Evolutionary conservation across 495 filamentous ascomycete species (phyloP).

Genomic region (Sporormia fimetaria): DNA sequence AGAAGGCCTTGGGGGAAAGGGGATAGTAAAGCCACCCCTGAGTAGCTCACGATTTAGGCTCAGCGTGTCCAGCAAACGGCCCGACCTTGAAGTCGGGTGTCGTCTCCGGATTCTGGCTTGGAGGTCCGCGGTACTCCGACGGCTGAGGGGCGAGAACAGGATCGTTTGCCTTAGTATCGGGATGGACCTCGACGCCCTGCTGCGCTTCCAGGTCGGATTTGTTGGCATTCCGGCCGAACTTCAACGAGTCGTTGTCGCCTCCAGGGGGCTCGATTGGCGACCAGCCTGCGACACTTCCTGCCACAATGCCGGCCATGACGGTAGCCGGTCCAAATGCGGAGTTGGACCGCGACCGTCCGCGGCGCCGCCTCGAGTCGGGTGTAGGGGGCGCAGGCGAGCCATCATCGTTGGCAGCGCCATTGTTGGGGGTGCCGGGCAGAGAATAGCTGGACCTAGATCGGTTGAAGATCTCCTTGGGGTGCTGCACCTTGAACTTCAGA

Average conservation of each 20-base stretch:
- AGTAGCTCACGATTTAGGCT: too few species aligned
- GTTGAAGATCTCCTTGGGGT: conserved; percentile 65
- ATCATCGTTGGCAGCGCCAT: conserved; percentile 41
- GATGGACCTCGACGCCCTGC: conserved; percentile 47
- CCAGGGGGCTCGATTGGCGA: conserved; percentile 62
- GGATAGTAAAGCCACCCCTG: too few species aligned
- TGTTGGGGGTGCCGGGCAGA: conserved; percentile 55
- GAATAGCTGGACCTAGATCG: conserved; percentile 55
- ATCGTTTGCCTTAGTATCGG: conserved; percentile 45
- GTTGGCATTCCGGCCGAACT: conserved; percentile 36
- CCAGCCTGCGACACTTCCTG: conserved; percentile 78
- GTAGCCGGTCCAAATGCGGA: conserved; percentile 73
- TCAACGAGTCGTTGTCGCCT: conserved; percentile 41
- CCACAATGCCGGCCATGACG: conserved; percentile 80
- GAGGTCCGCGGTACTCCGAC: conserved; percentile 37
- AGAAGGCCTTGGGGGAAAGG: too few species aligned
- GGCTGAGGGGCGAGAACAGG: conserved; percentile 38
- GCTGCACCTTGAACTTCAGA: conserved; percentile 71
- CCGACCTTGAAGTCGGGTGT: conserved; percentile 38
- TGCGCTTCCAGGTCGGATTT: conserved; percentile 40
- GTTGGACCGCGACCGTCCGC: conserved; percentile 73
- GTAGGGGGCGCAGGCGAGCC: conserved; percentile 46
- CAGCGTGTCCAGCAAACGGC: conserved; percentile 28
- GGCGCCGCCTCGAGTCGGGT: conserved; percentile 61
- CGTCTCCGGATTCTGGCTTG: conserved; percentile 49